Evolutionary conservation across 225 moss, liverwort and hornwort genomes (phyloP), one percentile per base, ranked within the genome.

Genomic region (Antitrichia curtipendula): DNA sequence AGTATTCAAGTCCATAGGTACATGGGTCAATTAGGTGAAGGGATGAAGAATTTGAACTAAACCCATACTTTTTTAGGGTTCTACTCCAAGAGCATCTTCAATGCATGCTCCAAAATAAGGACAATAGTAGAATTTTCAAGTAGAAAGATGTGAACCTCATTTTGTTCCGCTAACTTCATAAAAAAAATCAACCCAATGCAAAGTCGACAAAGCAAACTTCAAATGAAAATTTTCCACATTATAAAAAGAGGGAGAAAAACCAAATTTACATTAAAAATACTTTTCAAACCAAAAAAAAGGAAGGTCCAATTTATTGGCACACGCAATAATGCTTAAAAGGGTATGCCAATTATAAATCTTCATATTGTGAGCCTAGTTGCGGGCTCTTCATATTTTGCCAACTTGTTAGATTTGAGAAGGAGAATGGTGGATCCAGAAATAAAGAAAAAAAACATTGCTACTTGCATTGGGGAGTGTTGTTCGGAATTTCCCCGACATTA

Each of bases 81-180:
- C 25, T 41, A 25, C 3, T 4, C 16, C 16, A 15, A 3, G 15
- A 41, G 3, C 25, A 41, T 25, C 8, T 0, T 14, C 14, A 14
- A 41, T 70, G 70, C 41, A 43, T 43, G 16, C 9, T 1, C 0
- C 4, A 1, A 71, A 27, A 16, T 2, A 43, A 3, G 1, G 16
- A 43, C 3, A 43, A 43, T 27, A 43, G 3, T 9, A 13, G 0
- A 71, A 27, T 16, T 70, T 43, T 16, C 0, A 9, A 71, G 5
- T 16, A 0, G 27, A 70, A 0, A 9, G 2, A 1, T 5, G 0
- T 1, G 2, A 3, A 43, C 16, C 0, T 41, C 9, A 27, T 43
- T 71, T 9, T 1, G 1, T 4, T 41, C 3, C 2, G 0, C 1
- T 40, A 13, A 25, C 3, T 8, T 25, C 14, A 7, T 0, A 4